Percentiles rank a stretch among this genome's conserved stretches.
phyloP scores from a whole-genome alignment of 164 flowering plant genomes.

The Litsea cubeba region DNA sequence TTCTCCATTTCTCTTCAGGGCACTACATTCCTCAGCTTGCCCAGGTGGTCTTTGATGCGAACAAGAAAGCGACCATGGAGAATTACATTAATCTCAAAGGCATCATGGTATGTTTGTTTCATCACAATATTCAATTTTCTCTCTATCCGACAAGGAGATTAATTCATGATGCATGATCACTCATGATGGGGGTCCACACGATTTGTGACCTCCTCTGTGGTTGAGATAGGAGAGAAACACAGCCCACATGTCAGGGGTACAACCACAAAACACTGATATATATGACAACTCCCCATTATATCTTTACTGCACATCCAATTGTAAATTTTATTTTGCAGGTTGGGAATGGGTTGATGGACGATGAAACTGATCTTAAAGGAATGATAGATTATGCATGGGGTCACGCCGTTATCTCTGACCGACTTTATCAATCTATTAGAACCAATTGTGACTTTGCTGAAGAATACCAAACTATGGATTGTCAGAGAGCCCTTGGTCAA shows the following conservation, averaged over 20 bases:
- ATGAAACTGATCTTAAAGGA: constrained; percentile 62
- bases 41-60: constrained; percentile 62
- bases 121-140: too few relatives aligned
- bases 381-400: constrained; percentile 77
- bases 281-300: too few relatives aligned
- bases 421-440: background rate
- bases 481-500: constrained; percentile 28
- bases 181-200: too few relatives aligned
- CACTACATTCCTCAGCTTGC: constrained; percentile 97
- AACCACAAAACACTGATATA: too few relatives aligned
- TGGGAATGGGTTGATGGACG: constrained; percentile 71
- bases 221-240: too few relatives aligned
- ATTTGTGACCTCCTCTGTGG: too few relatives aligned
- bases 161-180: too few relatives aligned
- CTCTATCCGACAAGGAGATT: too few relatives aligned
- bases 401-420: constrained; percentile 75
- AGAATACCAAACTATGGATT: constrained; percentile 7
- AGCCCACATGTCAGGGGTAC: too few relatives aligned
- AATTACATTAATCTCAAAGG: constrained; percentile 70
- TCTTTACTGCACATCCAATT: too few relatives aligned
- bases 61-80: constrained; percentile 28
- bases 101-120: constrained; percentile 53
- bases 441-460: constrained; percentile 8
- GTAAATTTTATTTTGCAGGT: constrained; percentile 29
- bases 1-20: constrained; percentile 25